Conservation (phyloP, 2,329 filamentous ascomycete genomes). For the Paecilomyces sp. region DNA sequence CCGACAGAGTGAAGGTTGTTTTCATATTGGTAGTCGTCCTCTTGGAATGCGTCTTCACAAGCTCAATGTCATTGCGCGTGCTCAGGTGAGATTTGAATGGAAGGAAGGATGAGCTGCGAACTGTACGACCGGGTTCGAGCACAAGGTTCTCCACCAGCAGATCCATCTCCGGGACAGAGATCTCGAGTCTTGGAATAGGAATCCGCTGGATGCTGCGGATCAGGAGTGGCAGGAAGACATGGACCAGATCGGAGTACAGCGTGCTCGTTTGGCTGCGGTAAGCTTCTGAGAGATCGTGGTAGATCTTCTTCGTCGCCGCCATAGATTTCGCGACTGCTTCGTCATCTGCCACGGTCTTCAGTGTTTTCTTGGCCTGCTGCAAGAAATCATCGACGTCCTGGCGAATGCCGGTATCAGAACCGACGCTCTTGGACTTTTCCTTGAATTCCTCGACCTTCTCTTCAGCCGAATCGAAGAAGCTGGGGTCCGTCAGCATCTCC, state of each 20-base stretch:
- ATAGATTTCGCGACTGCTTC: constrained; percentile 63
- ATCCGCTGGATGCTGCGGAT: constrained; percentile 76
- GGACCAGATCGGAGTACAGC: constrained; percentile 66
- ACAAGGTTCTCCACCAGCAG: constrained; percentile 85
- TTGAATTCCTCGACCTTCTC: constrained; percentile 56
- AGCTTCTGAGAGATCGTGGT: constrained; percentile 60
- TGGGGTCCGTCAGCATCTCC: constrained; percentile 74
- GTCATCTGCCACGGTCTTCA: constrained; percentile 64
- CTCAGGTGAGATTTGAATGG: constrained; percentile 76
- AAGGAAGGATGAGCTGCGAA: constrained; percentile 82
- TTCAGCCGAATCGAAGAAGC: constrained; percentile 72
- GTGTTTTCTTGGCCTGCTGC: constrained; percentile 59
- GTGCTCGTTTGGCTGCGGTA: constrained; percentile 61
- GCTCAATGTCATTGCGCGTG: constrained; percentile 78
- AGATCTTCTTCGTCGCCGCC: constrained; percentile 60
- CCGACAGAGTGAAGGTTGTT: constrained; percentile 67
- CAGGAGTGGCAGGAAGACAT: constrained; percentile 72
- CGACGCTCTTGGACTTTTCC: constrained; percentile 50
- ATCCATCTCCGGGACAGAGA: constrained; percentile 76
- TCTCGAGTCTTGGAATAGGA: constrained; percentile 83
- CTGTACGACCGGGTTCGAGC: constrained; percentile 74
- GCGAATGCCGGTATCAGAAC: constrained; percentile 59
- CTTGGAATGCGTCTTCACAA: constrained; percentile 66
- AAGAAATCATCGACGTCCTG: constrained; percentile 68
- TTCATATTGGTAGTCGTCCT: constrained; percentile 60